These are phyloP conservation scores for Saccharomycopsis malanga DNA, from an alignment of 805 yeast species.

Conservation along the genomic window DNA sequence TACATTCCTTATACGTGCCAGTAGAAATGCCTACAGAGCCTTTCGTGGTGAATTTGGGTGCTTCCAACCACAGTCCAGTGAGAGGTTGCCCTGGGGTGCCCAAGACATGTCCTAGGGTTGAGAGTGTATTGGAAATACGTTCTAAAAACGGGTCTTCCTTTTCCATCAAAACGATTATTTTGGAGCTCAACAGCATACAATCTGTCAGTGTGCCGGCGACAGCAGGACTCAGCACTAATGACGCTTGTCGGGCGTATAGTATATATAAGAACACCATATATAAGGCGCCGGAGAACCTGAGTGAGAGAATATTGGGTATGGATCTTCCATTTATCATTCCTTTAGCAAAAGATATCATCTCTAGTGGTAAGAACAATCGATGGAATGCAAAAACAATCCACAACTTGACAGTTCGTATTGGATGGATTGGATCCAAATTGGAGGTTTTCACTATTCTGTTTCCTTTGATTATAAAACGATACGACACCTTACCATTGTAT, in stretches of 20 bases:
- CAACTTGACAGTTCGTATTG: conserved; percentile 32
- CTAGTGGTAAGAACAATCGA: conserved; percentile 42
- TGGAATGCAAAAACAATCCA: conserved; percentile 46
- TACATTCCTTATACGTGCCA: too few species aligned
- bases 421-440: conserved; percentile 15
- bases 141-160: conserved; percentile 43
- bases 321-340: conserved; percentile 56
- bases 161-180: conserved; percentile 39
- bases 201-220: conserved; percentile 36
- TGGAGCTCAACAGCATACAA: conserved; percentile 45
- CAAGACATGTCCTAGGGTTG: conserved; percentile 51
- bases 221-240: conserved; percentile 30
- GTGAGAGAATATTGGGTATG: conserved; percentile 42
- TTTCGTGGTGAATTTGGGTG: conserved; percentile 33
- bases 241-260: conserved; percentile 31
- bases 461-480: conserved; percentile 49
- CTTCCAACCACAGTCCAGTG: conserved; percentile 47
- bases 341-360: conserved; percentile 44
- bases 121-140: conserved; percentile 49
- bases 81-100: conserved; percentile 67
- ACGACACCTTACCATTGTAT: conserved; percentile 50
- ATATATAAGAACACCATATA: conserved; percentile 32
- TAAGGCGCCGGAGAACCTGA: conserved; percentile 26
- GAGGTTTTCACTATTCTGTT: conserved; percentile 29
- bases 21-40: conserved; percentile 24